A percentile compares a stretch with the other conserved stretches of the same genome.
Evolutionary conservation across 2,329 filamentous ascomycete species (phyloP).

Genomic region (Helotiales sp.): DNA sequence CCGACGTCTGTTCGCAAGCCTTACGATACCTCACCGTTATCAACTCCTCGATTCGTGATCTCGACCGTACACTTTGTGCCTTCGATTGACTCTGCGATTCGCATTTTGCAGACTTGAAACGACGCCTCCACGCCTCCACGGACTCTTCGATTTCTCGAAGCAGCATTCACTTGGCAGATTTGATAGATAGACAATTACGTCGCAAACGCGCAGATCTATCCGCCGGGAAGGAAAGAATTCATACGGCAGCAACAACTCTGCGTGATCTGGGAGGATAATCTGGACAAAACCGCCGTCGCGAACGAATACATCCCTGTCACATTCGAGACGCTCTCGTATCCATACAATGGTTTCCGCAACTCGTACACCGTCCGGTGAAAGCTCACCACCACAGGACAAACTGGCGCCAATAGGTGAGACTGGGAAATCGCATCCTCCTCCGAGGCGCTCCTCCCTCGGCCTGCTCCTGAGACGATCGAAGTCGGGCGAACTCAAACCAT

Average conservation of each 20-base stretch:
- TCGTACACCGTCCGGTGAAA: constrained; percentile 36
- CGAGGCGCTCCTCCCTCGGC: constrained; percentile 51
- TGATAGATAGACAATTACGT: background rate
- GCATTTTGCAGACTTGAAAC: background rate
- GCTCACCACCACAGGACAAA: constrained; percentile 36
- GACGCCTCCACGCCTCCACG: background rate
- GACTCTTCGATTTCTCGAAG: background rate
- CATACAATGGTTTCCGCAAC: constrained; percentile 36
- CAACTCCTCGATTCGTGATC: background rate
- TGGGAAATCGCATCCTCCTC: constrained; percentile 33
- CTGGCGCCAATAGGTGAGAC: constrained; percentile 37
- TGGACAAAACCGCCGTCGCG: constrained; percentile 9
- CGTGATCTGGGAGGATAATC: constrained; percentile 3
- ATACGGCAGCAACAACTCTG: background rate
- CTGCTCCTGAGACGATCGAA: constrained; percentile 68
- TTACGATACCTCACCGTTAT: background rate
- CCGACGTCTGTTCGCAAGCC: constrained; percentile 6
- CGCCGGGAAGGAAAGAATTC: background rate
- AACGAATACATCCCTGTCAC: constrained; percentile 23
- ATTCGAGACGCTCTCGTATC: constrained; percentile 25
- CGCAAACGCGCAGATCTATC: background rate
- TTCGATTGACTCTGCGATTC: background rate
- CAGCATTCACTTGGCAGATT: background rate
- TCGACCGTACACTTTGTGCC: background rate
- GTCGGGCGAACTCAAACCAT: constrained; percentile 62